Percentiles rank a stretch among this genome's conserved stretches.
These are phyloP conservation scores for Talaromyces trachyspermus DNA, from an alignment of 495 filamentous ascomycete species.

Conservation along the genomic window DNA sequence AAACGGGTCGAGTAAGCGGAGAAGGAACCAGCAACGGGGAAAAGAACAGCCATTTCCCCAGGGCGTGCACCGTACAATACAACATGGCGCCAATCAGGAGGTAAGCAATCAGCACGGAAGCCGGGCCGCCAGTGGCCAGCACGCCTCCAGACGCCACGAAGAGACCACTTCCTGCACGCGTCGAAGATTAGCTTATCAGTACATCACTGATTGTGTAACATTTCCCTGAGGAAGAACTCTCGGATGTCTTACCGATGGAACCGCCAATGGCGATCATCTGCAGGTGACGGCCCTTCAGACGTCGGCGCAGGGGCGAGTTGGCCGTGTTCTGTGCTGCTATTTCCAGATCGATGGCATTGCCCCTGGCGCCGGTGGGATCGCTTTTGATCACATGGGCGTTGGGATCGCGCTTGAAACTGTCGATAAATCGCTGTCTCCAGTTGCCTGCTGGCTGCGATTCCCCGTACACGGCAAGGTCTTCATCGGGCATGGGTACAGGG, in stretches of 20 bases:
- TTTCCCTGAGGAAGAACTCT: background rate
- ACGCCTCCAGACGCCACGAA: conserved; percentile 84
- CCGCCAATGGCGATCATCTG: conserved; percentile 98
- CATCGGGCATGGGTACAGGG: conserved; percentile 16
- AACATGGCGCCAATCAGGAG: conserved; percentile 79
- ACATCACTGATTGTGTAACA: background rate
- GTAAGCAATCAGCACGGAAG: conserved; percentile 76
- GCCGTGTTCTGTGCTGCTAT: conserved; percentile 69
- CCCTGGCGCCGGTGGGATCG: conserved; percentile 46
- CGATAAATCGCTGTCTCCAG: conserved; percentile 46
- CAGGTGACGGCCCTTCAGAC: conserved; percentile 75
- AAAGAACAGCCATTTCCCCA: conserved; percentile 91
- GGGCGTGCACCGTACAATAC: conserved; percentile 83
- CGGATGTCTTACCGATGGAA: conserved; percentile 63
- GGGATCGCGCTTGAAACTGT: conserved; percentile 81
- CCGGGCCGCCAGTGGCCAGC: conserved; percentile 73
- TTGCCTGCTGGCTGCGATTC: conserved; percentile 25
- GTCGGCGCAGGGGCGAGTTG: conserved; percentile 63
- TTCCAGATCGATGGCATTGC: conserved; percentile 66
- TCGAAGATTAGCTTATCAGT: background rate
- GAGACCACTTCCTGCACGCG: conserved; percentile 72
- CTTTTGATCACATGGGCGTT: conserved; percentile 52
- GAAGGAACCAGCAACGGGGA: conserved; percentile 89
- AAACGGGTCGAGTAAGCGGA: conserved; percentile 89
- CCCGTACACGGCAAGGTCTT: conserved; percentile 34